Evolutionary conservation across 2,329 filamentous ascomycete genomes (phyloP).

Genomic region (Paecilomyces dactylethromorphus): DNA sequence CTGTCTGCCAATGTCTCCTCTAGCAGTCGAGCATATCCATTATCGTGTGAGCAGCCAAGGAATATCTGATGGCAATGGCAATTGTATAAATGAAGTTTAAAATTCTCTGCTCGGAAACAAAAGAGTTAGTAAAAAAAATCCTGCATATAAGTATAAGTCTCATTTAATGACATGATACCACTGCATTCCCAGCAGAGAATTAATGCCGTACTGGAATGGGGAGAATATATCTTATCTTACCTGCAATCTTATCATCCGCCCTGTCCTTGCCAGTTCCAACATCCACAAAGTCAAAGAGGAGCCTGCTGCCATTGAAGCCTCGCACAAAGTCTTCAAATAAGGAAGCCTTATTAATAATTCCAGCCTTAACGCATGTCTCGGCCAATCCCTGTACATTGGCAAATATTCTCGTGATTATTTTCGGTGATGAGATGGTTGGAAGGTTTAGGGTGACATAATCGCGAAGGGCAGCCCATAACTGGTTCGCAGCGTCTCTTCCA

Average conservation of each 20-base stretch:
- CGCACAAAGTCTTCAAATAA: constrained; percentile 47
- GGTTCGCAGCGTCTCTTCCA: constrained; percentile 46
- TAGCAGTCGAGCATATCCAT: constrained; percentile 47
- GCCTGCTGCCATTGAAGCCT: constrained; percentile 48
- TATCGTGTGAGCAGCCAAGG: constrained; percentile 53
- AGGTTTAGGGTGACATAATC: constrained; percentile 37
- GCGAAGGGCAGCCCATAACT: constrained; percentile 39
- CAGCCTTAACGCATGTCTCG: constrained; percentile 41
- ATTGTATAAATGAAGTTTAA: constrained; percentile 51
- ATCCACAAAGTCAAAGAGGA: constrained; percentile 47
- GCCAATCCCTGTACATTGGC: constrained; percentile 47
- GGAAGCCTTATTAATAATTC: constrained; percentile 36
- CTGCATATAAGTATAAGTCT: constrained; percentile 3
- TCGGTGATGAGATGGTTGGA: constrained; percentile 37
- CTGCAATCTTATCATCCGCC: constrained; percentile 43
- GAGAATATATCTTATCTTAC: constrained; percentile 26
- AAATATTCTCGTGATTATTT: constrained; percentile 48
- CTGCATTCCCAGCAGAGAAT: not conserved
- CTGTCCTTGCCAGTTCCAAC: constrained; percentile 39
- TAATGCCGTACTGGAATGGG: not conserved
- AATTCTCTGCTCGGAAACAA: constrained; percentile 36
- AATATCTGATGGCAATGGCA: constrained; percentile 56
- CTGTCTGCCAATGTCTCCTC: constrained; percentile 43
- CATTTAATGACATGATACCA: not conserved
- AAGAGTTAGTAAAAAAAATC: constrained; percentile 18